phyloP scores from a whole-genome alignment of 202 grass and related monocot species.

The Schoenoplectus triqueter region DNA sequence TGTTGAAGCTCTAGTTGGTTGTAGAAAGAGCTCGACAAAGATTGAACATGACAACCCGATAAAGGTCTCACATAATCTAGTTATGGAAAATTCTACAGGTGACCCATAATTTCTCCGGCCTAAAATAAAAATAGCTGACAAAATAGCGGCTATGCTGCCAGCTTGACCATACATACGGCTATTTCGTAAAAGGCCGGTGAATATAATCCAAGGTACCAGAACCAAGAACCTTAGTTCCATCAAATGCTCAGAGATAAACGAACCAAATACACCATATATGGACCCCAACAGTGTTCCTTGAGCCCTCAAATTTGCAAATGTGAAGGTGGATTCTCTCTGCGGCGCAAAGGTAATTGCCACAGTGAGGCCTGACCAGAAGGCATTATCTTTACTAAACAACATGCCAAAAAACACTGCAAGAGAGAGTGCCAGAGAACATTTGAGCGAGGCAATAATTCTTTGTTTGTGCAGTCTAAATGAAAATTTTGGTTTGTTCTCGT shows the following conservation, averaged over 20 bases:
- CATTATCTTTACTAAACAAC: constrained; percentile 70
- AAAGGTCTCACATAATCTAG: constrained; percentile 72
- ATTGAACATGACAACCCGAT: constrained; percentile 61
- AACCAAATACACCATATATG: constrained; percentile 60
- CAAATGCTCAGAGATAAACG: constrained; percentile 50
- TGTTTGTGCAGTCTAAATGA: constrained; percentile 17
- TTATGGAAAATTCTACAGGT: constrained; percentile 56
- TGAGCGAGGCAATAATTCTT: constrained; percentile 51
- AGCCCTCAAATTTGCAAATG: constrained; percentile 49
- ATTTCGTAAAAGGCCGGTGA: constrained; percentile 61
- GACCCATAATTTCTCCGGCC: constrained; percentile 67
- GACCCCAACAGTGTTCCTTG: constrained; percentile 76
- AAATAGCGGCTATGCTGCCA: constrained; percentile 46
- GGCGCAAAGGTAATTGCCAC: constrained; percentile 74
- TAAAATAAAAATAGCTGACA: constrained; percentile 64
- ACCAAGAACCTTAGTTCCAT: constrained; percentile 84
- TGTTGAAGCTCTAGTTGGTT: constrained; percentile 54
- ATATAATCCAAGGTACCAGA: constrained; percentile 68
- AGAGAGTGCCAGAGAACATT: constrained; percentile 65
- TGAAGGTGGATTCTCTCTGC: constrained; percentile 61
- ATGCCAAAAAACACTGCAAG: constrained; percentile 72
- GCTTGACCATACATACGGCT: constrained; percentile 64
- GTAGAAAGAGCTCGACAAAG: constrained; percentile 59
- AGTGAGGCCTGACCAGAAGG: constrained; percentile 77
- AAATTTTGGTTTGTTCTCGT: constrained; percentile 11